Percentiles rank a stretch among this genome's conserved stretches.
phyloP scores from a whole-genome alignment of 352 stramenopile genomes.

The Thalassiosira hispida region DNA sequence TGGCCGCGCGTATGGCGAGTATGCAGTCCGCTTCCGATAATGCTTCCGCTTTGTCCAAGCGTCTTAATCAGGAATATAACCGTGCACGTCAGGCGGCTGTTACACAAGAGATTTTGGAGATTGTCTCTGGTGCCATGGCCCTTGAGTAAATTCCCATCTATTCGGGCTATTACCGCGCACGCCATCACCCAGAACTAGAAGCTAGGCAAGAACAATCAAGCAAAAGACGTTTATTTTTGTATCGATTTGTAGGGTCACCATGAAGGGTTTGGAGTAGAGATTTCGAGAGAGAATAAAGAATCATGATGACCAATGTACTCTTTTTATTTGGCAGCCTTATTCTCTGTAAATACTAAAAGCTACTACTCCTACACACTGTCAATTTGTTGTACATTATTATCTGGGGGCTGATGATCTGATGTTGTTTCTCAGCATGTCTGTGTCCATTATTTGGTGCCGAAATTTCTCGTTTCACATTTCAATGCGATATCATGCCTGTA shows the following conservation, averaged over 20 bases:
- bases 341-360: conserved; percentile 20
- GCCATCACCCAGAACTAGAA: conserved; percentile 5
- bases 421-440: too few species aligned
- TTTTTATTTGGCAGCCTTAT: conserved; percentile 11
- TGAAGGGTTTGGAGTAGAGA: conserved; percentile 12
- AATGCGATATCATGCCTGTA: too few species aligned
- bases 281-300: not conserved
- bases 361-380: not conserved
- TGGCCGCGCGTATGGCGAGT: conserved; percentile 88
- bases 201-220: not conserved
- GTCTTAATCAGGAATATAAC: conserved; percentile 83
- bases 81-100: conserved; percentile 87
- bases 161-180: not conserved
- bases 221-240: conserved; percentile 7
- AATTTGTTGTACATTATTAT: too few species aligned
- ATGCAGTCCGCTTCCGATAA: conserved; percentile 90
- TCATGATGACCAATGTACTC: conserved; percentile 2
- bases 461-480: too few species aligned
- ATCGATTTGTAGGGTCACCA: not conserved
- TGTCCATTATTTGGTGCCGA: too few species aligned
- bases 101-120: conserved; percentile 89
- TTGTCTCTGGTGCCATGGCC: conserved; percentile 85
- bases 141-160: conserved; percentile 68
- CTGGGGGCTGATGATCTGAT: too few species aligned
- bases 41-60: conserved; percentile 81